These are phyloP conservation scores for Aspergillus ruber DNA, from an alignment of 2,329 filamentous ascomycete species.

Conservation along the genomic window DNA sequence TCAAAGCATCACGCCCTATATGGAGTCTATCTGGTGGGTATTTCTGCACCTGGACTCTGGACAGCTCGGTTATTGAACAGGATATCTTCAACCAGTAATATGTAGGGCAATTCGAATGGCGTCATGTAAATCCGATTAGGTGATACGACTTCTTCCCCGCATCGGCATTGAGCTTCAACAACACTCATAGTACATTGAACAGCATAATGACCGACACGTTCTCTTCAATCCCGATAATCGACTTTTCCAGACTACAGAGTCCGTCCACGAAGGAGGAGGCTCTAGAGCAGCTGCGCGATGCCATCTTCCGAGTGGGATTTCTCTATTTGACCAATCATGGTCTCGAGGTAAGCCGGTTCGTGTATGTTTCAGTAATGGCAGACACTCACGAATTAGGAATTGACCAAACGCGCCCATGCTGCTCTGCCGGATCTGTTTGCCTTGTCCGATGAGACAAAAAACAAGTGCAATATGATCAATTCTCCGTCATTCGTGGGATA, in stretches of 20 bases:
- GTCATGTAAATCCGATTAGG: background rate
- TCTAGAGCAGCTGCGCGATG: constrained; percentile 21
- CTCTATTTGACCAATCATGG: constrained; percentile 31
- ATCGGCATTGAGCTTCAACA: background rate
- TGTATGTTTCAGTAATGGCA: background rate
- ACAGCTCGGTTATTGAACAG: no score
- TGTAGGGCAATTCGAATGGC: no score
- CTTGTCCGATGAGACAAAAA: constrained; percentile 19
- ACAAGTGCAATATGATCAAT: constrained; percentile 26
- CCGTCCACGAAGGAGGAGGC: constrained; percentile 18
- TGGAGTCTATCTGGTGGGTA: background rate
- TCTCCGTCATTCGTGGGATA: constrained; percentile 29
- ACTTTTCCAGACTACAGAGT: constrained; percentile 21
- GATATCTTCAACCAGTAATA: no score
- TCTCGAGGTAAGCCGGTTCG: constrained; percentile 18
- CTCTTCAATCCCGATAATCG: constrained; percentile 24
- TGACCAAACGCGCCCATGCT: constrained; percentile 17
- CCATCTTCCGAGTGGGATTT: constrained; percentile 31
- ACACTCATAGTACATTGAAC: background rate
- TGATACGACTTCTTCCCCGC: background rate
- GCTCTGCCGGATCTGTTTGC: constrained; percentile 20
- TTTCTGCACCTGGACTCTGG: no score
- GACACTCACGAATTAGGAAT: constrained; percentile 7
- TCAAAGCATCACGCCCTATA: background rate
- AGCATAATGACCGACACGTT: constrained; percentile 18